Conservation (phyloP, 768 basidiomycete genomes). For the Clathrus columnatus region DNA sequence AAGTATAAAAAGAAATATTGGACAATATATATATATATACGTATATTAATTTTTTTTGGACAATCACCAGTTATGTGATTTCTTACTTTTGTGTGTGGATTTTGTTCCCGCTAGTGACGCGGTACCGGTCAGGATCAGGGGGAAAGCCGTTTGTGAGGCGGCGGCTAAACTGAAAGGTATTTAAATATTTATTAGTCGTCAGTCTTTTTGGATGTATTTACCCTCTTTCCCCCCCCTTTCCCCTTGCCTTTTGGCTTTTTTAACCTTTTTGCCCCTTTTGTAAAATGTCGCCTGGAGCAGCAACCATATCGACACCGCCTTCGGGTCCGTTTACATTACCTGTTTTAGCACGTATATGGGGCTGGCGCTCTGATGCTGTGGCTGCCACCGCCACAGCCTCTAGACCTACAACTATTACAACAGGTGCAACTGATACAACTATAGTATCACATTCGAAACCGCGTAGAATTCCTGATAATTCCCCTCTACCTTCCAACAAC, state of each 20-base stretch:
- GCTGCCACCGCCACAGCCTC: background rate
- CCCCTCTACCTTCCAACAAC: constrained; percentile 8
- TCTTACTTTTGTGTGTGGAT: too few relatives aligned
- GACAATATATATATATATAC: background rate
- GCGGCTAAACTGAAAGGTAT: background rate
- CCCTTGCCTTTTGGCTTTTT: too few relatives aligned
- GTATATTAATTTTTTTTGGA: background rate
- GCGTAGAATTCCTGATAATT: constrained; percentile 7
- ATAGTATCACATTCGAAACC: constrained; percentile 1
- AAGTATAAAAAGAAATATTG: background rate
- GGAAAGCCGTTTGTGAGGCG: background rate
- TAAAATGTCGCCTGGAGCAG: background rate
- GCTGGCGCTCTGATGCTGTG: background rate
- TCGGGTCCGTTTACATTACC: background rate
- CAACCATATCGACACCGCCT: background rate
- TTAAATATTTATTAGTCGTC: background rate
- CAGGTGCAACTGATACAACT: background rate
- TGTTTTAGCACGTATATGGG: background rate
- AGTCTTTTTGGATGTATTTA: background rate
- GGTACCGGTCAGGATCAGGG: background rate
- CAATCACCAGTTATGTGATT: background rate
- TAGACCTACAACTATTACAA: background rate
- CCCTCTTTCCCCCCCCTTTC: background rate
- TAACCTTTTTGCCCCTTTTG: background rate
- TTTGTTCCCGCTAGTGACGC: background rate